Percentiles rank a stretch among this genome's conserved stretches.
These are phyloP conservation scores for Erodium maritimum DNA, from an alignment of 345 rosid species.

Conservation along the genomic window DNA sequence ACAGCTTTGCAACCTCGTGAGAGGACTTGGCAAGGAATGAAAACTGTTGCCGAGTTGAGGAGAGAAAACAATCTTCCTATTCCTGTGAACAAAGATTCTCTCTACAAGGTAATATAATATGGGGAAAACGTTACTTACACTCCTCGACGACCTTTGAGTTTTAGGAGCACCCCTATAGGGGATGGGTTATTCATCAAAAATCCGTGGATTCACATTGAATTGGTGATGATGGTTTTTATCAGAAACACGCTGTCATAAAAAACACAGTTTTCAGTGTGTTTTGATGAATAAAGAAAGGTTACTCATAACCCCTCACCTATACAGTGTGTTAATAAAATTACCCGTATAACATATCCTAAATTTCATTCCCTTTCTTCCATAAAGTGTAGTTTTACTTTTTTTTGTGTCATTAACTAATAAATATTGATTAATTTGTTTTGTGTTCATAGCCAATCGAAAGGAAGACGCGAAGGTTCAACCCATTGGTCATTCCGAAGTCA, in stretches of 20 bases:
- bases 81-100: constrained; percentile 78
- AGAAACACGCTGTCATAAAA: no score
- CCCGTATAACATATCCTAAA: background rate
- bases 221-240: no score
- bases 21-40: constrained; percentile 83
- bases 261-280: no score
- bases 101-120: constrained; percentile 71
- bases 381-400: background rate
- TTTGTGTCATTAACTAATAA: background rate
- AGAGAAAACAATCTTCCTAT: constrained; percentile 53
- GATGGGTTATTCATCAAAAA: no score
- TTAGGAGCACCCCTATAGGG: no score
- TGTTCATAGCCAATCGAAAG: constrained; percentile 60
- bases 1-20: constrained; percentile 83
- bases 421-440: background rate
- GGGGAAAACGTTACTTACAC: no score
- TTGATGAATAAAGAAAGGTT: no score
- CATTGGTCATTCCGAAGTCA: constrained; percentile 57
- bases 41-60: constrained; percentile 70
- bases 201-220: no score
- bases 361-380: background rate
- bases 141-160: no score
- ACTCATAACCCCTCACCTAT: no score
- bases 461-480: constrained; percentile 58
- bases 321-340: no score